Conservation (phyloP, 2,329 filamentous ascomycete species). For the Alternaria angustiovoidea region DNA sequence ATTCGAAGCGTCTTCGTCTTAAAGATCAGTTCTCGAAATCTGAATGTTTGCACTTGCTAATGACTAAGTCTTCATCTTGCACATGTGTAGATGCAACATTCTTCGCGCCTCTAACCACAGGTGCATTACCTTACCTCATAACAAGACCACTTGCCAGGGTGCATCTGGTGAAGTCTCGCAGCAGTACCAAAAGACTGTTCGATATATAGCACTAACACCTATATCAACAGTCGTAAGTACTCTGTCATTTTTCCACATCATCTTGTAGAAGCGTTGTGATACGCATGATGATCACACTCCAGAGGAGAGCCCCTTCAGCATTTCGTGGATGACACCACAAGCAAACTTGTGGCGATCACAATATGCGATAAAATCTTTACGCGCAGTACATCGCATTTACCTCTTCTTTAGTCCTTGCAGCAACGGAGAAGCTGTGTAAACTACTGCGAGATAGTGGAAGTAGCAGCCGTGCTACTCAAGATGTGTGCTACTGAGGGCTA, state of each 20-base stretch:
- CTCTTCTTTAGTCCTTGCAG: background rate
- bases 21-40: too few species aligned
- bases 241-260: background rate
- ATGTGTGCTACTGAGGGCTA: background rate
- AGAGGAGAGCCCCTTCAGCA: background rate
- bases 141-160: background rate
- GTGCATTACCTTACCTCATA: background rate
- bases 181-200: background rate
- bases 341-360: background rate
- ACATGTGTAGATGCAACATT: background rate
- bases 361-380: background rate
- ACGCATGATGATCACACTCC: background rate
- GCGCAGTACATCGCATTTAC: background rate
- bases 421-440: background rate
- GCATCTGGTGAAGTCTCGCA: background rate
- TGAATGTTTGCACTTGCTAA: background rate
- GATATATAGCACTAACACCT: background rate
- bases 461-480: background rate
- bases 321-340: background rate
- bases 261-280: background rate
- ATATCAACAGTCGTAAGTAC: background rate
- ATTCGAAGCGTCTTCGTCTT: background rate
- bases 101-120: too few species aligned
- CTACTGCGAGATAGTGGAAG: background rate
- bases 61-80: background rate